Evolutionary conservation across 2,329 filamentous ascomycete genomes (phyloP).

Genomic region (Botrytis fabae): DNA sequence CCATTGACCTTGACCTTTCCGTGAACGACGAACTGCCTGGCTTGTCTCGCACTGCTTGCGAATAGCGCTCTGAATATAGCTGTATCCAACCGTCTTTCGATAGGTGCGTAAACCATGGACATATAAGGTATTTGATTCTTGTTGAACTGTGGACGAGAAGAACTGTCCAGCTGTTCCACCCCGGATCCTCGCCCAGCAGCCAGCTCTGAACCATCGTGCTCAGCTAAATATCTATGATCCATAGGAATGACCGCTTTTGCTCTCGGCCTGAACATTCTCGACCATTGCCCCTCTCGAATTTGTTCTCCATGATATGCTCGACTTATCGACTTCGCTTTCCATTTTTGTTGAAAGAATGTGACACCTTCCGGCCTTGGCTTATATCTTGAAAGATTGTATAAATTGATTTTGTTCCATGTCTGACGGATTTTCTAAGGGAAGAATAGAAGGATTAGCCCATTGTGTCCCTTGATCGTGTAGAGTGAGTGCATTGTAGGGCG

Average conservation of each 20-base stretch:
- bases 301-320: constrained; percentile 94
- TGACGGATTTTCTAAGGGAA: constrained; percentile 77
- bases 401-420: constrained; percentile 96
- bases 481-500: constrained; percentile 4
- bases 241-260: constrained; percentile 84
- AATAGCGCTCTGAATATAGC: constrained; percentile 93
- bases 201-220: constrained; percentile 77
- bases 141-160: constrained; percentile 50
- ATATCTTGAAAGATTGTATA: constrained; percentile 77
- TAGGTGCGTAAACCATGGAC: constrained; percentile 91
- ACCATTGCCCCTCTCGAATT: constrained; percentile 89
- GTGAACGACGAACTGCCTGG: constrained; percentile 90
- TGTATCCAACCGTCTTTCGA: constrained; percentile 90
- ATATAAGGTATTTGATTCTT: constrained; percentile 73
- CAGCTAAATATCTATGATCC: constrained; percentile 75
- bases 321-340: constrained; percentile 79
- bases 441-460: neutral
- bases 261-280: constrained; percentile 83
- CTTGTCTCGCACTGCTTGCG: constrained; percentile 88
- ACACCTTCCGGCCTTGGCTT: constrained; percentile 46
- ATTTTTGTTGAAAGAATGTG: constrained; percentile 99
- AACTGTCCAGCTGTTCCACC: constrained; percentile 33
- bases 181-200: constrained; percentile 84
- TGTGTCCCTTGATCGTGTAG: neutral
- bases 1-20: constrained; percentile 95